Evolutionary conservation across 495 filamentous ascomycete species (phyloP), one percentile per base, ranked within the genome.

Genomic region (Lepraria neglecta): DNA sequence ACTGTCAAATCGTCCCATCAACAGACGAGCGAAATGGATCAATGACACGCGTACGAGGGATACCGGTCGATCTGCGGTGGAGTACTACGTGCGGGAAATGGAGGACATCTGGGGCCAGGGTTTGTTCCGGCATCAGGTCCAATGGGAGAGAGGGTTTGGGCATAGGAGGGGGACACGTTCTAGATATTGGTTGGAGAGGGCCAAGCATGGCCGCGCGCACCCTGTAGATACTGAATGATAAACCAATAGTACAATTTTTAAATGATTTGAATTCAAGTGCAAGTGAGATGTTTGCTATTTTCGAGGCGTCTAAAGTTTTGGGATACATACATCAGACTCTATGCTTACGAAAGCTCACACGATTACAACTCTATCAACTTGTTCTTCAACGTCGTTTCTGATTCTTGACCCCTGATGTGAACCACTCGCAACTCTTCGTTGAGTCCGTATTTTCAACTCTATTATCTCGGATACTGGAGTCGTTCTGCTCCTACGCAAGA

Each of bases 1-100:
- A 5, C 43, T 45, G 28, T 75, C 75, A 3, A 69, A 53, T n/a
- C 64, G 64, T 40, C 48, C 43, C 21, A 56, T 70, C 42, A 78
- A 77, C 59, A 59, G 68, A 35, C 11, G 12, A 7, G 64, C 56
- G 5, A 63, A 64, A 40, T 17, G 28, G 14, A 33, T 19, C 15
- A 70, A 69, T n/a, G 40, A 53, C 6, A 15, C 31, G 50, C 38
- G 53, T 10, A 15, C 14, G 17, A 43, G 54, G n/a, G 14, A 17
- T 27, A 40, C 15, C 6, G 44, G 21, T 15, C 52, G 12, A 30
- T 46, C 64, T n/a, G 42, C 47, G 4, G 44, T 68, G 5, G 31
- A 33, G 19, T 51, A 61, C 24, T 70, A 71, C 24, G 62, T 74
- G 6, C 53, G 52, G 10, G 60, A 64, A 24, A 68, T 68, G 50